Base-by-base conservation (phyloP, 2,329 filamentous ascomycete species). In the Pyrenophora seminiperda region DNA sequence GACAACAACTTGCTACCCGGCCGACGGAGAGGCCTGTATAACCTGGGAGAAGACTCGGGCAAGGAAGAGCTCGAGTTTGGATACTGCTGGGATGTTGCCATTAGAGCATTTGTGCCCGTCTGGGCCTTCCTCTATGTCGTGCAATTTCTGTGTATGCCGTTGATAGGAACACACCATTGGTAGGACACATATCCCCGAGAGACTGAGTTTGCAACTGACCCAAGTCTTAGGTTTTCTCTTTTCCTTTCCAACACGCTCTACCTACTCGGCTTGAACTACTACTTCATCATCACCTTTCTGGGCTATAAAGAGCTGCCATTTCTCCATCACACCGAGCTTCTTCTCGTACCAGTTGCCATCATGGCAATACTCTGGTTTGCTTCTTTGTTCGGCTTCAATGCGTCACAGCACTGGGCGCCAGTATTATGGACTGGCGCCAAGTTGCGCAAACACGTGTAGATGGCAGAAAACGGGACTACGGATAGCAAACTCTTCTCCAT, bases 71-170 rank as follows among this genome's bases (percentile, higher is more conserved):
- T 88, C 54, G 85, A 88, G 65, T 88, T 88, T 72, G 85, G 85
- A 44, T 88, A 88, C 67, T 88, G 85, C 69, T 88, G 87, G 72
- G 85, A 88, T 74, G 85, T 86, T 15, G 81, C 83, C 0, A 88
- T 86, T 31, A 78, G 85, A 30, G 84, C 85, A 0, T 88, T 87
- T 70, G 84, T 88, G 58, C 84, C 85, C 0, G 77, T 87, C 4
- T 88, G 86, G 77, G 77, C 85, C 19, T 84, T 86, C 63, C 76
- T 88, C 19, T 86, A 87, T 58, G 83, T 87, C 39, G 73, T 87
- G 32, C 85, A 88, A 62, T 88, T 87, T 68, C 71, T 88, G 33
- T 79, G 87, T 51, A 84, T 88, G 73, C 85, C 85, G 15, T 71
- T 87, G 32, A 75, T 83, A 33, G 77, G 78, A 1, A 77, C 75